These are phyloP conservation scores for Hyparrhenia diplandra DNA, from an alignment of 176 grass and related monocot species.

Conservation along the genomic window DNA sequence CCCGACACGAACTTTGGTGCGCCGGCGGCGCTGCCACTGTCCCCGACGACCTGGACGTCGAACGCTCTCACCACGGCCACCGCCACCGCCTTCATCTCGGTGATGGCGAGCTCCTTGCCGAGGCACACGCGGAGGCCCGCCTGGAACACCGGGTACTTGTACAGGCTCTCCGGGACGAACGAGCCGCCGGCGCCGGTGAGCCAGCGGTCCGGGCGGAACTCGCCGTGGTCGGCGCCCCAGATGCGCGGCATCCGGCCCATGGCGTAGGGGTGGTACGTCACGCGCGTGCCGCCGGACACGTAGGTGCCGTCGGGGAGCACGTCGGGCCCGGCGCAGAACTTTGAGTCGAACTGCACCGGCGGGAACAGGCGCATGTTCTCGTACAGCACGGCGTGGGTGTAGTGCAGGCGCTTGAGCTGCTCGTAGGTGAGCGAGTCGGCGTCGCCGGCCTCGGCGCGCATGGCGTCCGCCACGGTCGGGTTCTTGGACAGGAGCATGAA, in stretches of 20 bases:
- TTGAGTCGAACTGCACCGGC: slow-evolving; percentile 75
- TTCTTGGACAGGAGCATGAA: slow-evolving; percentile 75
- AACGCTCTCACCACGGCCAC: slow-evolving; percentile 49
- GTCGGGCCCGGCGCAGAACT: slow-evolving; percentile 56
- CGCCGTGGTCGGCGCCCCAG: slow-evolving; percentile 51
- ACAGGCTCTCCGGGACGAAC: slow-evolving; percentile 49
- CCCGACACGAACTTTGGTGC: slow-evolving; percentile 51
- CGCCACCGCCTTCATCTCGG: slow-evolving; percentile 62
- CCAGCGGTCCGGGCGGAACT: slow-evolving; percentile 54
- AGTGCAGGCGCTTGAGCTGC: slow-evolving; percentile 49
- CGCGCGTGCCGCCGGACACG: slow-evolving; percentile 34
- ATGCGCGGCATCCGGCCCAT: slow-evolving; percentile 73
- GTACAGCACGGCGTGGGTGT: slow-evolving; percentile 59
- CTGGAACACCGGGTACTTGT: slow-evolving; percentile 71
- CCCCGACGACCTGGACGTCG: slow-evolving; percentile 47
- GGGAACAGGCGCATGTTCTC: slow-evolving; percentile 70
- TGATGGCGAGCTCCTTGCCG: slow-evolving; percentile 68
- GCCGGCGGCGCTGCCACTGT: not conserved
- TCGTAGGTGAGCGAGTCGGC: slow-evolving; percentile 15
- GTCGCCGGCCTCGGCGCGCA: slow-evolving; percentile 23
- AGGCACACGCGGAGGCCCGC: slow-evolving; percentile 65
- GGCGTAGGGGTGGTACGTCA: slow-evolving; percentile 77
- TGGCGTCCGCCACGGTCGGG: slow-evolving; percentile 24
- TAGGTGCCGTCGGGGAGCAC: slow-evolving; percentile 68
- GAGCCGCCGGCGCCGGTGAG: slow-evolving; percentile 31